Conservation (phyloP, 441 rosid species). For the Daphne laureola region DNA sequence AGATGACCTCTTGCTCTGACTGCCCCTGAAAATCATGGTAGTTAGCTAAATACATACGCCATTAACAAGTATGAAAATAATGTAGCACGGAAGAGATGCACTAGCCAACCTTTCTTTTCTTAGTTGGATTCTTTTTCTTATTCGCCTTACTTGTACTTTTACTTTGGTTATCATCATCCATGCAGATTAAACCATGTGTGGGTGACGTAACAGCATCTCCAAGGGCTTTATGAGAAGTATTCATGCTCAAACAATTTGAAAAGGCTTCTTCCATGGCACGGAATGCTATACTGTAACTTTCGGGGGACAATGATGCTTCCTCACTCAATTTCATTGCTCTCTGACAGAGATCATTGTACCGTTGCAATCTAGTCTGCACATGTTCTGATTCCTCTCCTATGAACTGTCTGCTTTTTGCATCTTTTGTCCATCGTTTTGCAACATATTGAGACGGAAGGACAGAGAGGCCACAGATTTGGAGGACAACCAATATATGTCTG, state of each 20-base stretch:
- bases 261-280: slow-evolving; percentile 13
- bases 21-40: slow-evolving; percentile 7
- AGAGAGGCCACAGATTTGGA: slow-evolving; percentile 11
- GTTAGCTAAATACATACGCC: not conserved
- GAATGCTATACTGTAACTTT: slow-evolving; percentile 10
- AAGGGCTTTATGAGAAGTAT: slow-evolving; percentile 14
- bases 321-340: slow-evolving; percentile 14
- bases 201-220: slow-evolving; percentile 13
- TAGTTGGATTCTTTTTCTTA: slow-evolving; percentile 15
- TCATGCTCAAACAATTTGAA: slow-evolving; percentile 11
- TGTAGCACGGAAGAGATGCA: not conserved
- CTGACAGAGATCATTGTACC: slow-evolving; percentile 14
- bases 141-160: slow-evolving; percentile 8
- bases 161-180: slow-evolving; percentile 16
- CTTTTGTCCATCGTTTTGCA: slow-evolving; percentile 16
- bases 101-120: slow-evolving; percentile 10
- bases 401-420: slow-evolving; percentile 12
- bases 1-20: slow-evolving; percentile 13
- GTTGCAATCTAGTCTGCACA: slow-evolving; percentile 11
- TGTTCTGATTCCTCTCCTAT: slow-evolving; percentile 14
- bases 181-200: slow-evolving; percentile 13
- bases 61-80: not conserved
- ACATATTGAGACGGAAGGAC: slow-evolving; percentile 12
- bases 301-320: slow-evolving; percentile 12
- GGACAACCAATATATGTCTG: slow-evolving; percentile 16